Percentiles rank a stretch among this genome's conserved stretches.
Evolutionary conservation across 352 stramenopile species (phyloP).

Genomic region (Globisporangium solare): DNA sequence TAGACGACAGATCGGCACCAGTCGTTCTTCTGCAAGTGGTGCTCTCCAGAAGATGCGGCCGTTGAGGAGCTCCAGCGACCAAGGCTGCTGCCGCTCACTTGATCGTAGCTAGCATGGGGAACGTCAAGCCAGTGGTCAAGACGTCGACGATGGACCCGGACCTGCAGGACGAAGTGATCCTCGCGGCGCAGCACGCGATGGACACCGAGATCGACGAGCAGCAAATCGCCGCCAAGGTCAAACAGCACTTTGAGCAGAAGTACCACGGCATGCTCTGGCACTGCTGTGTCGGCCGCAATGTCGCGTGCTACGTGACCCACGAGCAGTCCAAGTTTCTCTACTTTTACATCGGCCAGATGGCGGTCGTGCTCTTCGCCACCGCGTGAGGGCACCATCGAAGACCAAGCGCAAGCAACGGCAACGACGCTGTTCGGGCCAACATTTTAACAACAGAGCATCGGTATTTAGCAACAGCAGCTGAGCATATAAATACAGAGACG

Average conservation of each 20-base stretch:
- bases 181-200: conserved; percentile 73
- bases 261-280: conserved; percentile 91
- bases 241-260: conserved; percentile 91
- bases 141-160: conserved; percentile 86
- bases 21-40: conserved; percentile 5
- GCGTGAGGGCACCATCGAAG: conserved; percentile 23
- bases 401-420: neutral
- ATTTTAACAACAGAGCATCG: neutral
- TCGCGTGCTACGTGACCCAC: conserved; percentile 93
- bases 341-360: conserved; percentile 95
- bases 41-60: conserved; percentile 9
- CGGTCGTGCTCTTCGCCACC: conserved; percentile 90
- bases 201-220: conserved; percentile 81
- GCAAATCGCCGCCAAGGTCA: conserved; percentile 89
- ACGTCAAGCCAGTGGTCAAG: conserved; percentile 84
- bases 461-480: neutral
- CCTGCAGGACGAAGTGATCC: conserved; percentile 80
- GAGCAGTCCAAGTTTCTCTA: conserved; percentile 95
- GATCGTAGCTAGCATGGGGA: conserved; percentile 16
- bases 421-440: too few relatives aligned
- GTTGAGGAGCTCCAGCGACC: neutral
- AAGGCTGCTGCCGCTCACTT: neutral
- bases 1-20: neutral
- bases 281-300: conserved; percentile 93
- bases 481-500: neutral